A percentile compares a stretch with the other conserved stretches of the same genome.
Conservation (phyloP, 768 basidiomycete genomes). For the Pisolithus orientalis region DNA sequence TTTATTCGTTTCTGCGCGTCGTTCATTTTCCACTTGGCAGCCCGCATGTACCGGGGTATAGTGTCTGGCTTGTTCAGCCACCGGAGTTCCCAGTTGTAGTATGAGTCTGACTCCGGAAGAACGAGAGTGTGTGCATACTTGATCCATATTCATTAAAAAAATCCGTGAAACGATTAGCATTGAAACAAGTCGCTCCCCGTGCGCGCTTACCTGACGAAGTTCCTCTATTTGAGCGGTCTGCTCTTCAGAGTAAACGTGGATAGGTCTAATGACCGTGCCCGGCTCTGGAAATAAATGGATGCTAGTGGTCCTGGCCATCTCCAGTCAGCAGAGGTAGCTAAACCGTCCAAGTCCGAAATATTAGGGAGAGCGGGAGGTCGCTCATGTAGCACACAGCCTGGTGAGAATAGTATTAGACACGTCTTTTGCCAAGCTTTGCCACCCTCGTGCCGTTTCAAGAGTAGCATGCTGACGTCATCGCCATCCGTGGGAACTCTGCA, state of each 20-base stretch:
- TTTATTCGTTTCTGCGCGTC: slow-evolving; percentile 77
- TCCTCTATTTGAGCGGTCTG: slow-evolving; percentile 55
- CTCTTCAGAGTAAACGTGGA: slow-evolving; percentile 55
- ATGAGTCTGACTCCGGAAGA: slow-evolving; percentile 63
- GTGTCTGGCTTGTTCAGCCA: slow-evolving; percentile 71
- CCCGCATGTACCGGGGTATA: slow-evolving; percentile 69
- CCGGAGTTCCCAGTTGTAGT: slow-evolving; percentile 68
- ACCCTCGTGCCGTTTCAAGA: no score
- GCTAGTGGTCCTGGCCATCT: slow-evolving; percentile 36
- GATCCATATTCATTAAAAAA: not conserved
- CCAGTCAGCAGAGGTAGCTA: not conserved
- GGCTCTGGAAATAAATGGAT: slow-evolving; percentile 53
- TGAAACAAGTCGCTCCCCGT: not conserved
- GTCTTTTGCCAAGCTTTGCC: no score
- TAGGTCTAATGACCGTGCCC: slow-evolving; percentile 47
- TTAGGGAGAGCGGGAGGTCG: not conserved
- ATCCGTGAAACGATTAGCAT: not conserved
- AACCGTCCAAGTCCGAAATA: not conserved
- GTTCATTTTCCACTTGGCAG: slow-evolving; percentile 74
- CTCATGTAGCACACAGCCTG: no score
- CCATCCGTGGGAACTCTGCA: slow-evolving; percentile 1
- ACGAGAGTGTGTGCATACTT: slow-evolving; percentile 65
- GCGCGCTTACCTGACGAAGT: slow-evolving; percentile 49
- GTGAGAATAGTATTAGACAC: no score
- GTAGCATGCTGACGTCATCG: no score